Evolutionary conservation across 805 yeast genomes (phyloP), one percentile per base, ranked within the genome.

Genomic region (Candida ficus): DNA sequence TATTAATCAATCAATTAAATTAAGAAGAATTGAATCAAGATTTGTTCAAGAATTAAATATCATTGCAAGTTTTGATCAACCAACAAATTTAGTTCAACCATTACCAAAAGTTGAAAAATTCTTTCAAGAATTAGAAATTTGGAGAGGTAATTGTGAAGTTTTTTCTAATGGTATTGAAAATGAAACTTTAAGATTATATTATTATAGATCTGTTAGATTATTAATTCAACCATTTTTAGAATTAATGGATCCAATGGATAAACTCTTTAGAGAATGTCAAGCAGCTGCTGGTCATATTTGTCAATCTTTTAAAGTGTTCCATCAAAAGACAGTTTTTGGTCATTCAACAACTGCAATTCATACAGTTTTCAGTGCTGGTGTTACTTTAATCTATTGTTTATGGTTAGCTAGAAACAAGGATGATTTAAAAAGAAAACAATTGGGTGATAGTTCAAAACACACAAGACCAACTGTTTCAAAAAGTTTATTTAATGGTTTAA

Each of bases 271-370:
- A 38, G 83, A 79, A 56, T 80, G 86, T 56, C 85, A 79, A 53
- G 80, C 81, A 2, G 84, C 83, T 19, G 83, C 85, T 1, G 86
- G 85, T 21, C 82, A 78, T 54, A 75, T 80, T 29, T 78, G 85
- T 52, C 83, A 76, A 48, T 63, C 78, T 20, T 76, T 78, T 54
- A 76, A 78, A 47, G 77, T 73, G 12, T 78, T 76, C 54, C 83
- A 77, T 57, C 79, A 78, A 51, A 75, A 72, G 49, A 76, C 83
- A 0, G 75, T 74, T 2, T 64, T 66, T 39, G 85, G 85, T 4
- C 83, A 77, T 52, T 76, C 84, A 1, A 78, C 81, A 0, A 71
- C 81, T 25, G 80, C 83, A 11, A 77, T 80, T 32, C 85, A 80
- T 52, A 76, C 83, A 0, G 78, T 76, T 10, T 80, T 80, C 54